phyloP scores from a whole-genome alignment of 768 basidiomycete species.

The Phallus indusiatus region DNA sequence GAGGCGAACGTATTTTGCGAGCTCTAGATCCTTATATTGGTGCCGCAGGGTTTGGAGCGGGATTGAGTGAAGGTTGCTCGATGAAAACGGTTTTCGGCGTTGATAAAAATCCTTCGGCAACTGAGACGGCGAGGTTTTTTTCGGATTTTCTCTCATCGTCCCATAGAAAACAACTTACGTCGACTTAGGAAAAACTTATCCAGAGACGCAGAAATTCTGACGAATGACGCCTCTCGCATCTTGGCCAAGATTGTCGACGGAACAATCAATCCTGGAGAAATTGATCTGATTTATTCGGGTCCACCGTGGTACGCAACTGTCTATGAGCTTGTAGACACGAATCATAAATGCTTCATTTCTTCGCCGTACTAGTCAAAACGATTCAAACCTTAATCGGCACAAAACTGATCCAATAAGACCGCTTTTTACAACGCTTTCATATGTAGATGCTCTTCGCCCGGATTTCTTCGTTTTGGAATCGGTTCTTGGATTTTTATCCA shows the following conservation, averaged over 20 bases:
- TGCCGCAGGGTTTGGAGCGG: constrained; percentile 52
- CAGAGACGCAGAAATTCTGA: neutral
- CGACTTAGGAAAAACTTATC: constrained; percentile 6
- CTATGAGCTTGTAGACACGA: neutral
- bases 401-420: constrained; percentile 25
- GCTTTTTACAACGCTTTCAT: constrained; percentile 48
- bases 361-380: constrained; percentile 52
- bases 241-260: neutral
- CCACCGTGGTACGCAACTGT: constrained; percentile 56
- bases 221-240: neutral
- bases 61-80: constrained; percentile 41
- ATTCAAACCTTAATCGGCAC: constrained; percentile 58
- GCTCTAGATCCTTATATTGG: constrained; percentile 37
- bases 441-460: constrained; percentile 37
- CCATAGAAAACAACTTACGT: neutral
- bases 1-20: constrained; percentile 16
- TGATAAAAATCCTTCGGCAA: constrained; percentile 71
- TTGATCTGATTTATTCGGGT: constrained; percentile 57
- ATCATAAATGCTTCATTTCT: constrained; percentile 19
- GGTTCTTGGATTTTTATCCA: constrained; percentile 41
- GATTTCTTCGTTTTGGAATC: constrained; percentile 41
- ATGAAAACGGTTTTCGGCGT: constrained; percentile 55
- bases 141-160: neutral
- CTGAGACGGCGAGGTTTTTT: constrained; percentile 50
- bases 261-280: constrained; percentile 36